phyloP scores from a whole-genome alignment of 345 rosid species.

The Eucalyptus shirleyi region DNA sequence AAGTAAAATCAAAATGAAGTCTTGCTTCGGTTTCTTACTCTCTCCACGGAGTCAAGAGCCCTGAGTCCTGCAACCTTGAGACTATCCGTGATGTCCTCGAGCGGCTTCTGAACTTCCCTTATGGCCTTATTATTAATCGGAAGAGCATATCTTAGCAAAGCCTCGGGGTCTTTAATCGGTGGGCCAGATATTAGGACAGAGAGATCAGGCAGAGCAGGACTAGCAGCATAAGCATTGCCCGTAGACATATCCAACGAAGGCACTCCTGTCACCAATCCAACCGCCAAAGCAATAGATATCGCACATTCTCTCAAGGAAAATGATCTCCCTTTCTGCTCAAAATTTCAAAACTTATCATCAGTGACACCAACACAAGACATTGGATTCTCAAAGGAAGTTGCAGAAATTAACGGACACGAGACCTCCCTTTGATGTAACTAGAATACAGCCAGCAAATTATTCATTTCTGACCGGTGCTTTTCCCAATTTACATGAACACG shows the following conservation, averaged over 20 bases:
- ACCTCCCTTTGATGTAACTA: not conserved
- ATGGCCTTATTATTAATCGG: constrained; percentile 86
- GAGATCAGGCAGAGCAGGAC: constrained; percentile 54
- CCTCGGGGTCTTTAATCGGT: constrained; percentile 88
- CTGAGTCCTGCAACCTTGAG: constrained; percentile 81
- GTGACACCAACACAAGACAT: not conserved
- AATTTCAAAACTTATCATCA: not conserved
- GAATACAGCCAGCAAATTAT: not conserved
- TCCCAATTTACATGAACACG: not conserved
- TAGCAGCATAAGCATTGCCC: constrained; percentile 29
- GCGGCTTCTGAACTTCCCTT: constrained; percentile 93
- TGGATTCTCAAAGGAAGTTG: not conserved
- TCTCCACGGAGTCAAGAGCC: constrained; percentile 88
- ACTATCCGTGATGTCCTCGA: constrained; percentile 87
- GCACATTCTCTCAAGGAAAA: constrained; percentile 72
- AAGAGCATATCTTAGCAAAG: constrained; percentile 74
- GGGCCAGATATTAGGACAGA: constrained; percentile 94
- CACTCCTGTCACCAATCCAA: constrained; percentile 44
- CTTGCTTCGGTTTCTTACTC: constrained; percentile 29
- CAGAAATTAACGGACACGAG: not conserved
- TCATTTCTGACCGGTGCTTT: not conserved
- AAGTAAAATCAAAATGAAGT: not conserved
- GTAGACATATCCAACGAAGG: constrained; percentile 36
- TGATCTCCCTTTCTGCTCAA: constrained; percentile 34
- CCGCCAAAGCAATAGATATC: constrained; percentile 58